Base-by-base conservation (phyloP, 768 basidiomycete species). In the Lyophyllum semitale region DNA sequence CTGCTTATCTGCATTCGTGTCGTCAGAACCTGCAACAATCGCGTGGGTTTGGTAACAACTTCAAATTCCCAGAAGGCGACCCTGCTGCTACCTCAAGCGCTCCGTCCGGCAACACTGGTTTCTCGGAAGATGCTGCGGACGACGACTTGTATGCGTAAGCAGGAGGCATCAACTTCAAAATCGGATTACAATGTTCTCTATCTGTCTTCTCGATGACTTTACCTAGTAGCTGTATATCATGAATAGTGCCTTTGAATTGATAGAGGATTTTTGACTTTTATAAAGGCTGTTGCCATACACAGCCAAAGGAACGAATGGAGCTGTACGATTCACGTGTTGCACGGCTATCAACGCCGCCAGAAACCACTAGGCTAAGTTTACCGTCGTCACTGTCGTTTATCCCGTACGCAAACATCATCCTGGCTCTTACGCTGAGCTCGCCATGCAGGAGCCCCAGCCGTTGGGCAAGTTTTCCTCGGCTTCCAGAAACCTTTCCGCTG, bases 61-160 rank as follows among this genome's bases (percentile, higher is more conserved):
- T 99, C 87, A 95, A 93, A 81, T 99, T 99, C 94, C 97, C 97
- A 27, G 95, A 95, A 63, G 81, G 84, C 48, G 75, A 66, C 15
- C 71, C 72, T 25, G 61, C 75, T 44, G 68, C 71, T 33, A 74
- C 75, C 8, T 71, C 80, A n/a, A 70, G 74, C 17, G 63, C 80
- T 4, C 56, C 71, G 13, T 61, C 76, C 25, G 83, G 84, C 48
- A 93, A 94, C 57, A 75, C 88, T 32, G 89, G 85, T 22, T 94
- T 94, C 76, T 80, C 85, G 32, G 93, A 95, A 57, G 94, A 97
- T 60, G 76, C 85, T 8, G 87, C 84, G 53, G 95, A 96, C 65
- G 95, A 97, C 60, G 95, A 96, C 68, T 69, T 97, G 70, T 97
- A 97, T 67, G 93, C 93, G 57, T 96, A 70, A 75, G 51, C 67